Percentiles rank a stretch among this genome's conserved stretches.
These are phyloP conservation scores for Cercospora berteroae DNA, from an alignment of 2,329 filamentous ascomycete genomes.

Conservation along the genomic window DNA sequence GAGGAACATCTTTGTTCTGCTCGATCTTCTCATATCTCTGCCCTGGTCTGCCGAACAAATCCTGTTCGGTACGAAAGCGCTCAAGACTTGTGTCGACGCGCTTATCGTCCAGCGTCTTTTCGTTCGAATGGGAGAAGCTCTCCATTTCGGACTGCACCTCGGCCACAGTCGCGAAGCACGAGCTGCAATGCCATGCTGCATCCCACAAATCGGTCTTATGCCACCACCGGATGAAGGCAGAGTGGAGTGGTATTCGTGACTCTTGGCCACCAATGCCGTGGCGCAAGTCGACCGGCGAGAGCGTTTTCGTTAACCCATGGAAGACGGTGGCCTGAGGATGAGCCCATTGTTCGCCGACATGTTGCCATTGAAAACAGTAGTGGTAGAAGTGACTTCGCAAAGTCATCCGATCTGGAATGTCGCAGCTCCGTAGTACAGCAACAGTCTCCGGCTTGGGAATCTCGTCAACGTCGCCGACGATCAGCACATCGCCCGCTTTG, in stretches of 20 bases:
- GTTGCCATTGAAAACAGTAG: conserved; percentile 35
- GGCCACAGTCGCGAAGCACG: conserved; percentile 57
- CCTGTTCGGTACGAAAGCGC: background rate
- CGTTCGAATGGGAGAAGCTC: conserved; percentile 40
- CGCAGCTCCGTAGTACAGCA: conserved; percentile 30
- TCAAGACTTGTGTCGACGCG: background rate
- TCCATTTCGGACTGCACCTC: conserved; percentile 48
- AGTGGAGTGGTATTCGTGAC: conserved; percentile 17
- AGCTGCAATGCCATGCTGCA: conserved; percentile 62
- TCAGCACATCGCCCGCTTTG: conserved; percentile 53
- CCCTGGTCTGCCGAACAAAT: conserved; percentile 14
- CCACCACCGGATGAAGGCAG: conserved; percentile 25
- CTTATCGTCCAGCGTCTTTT: conserved; percentile 56
- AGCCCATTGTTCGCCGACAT: conserved; percentile 47
- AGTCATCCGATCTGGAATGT: conserved; percentile 31
- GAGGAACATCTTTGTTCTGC: conserved; percentile 54
- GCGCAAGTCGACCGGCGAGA: conserved; percentile 56
- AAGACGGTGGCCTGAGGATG: conserved; percentile 62
- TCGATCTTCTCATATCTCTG: conserved; percentile 53
- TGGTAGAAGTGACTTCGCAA: conserved; percentile 33
- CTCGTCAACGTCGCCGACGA: conserved; percentile 63
- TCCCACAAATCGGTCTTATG: conserved; percentile 50
- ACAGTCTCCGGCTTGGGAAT: conserved; percentile 45
- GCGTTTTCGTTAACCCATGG: conserved; percentile 47
- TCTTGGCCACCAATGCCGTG: conserved; percentile 37